Base-by-base conservation (phyloP, 192 early-diverging fungal genomes). In the Mortierella claussenii region DNA sequence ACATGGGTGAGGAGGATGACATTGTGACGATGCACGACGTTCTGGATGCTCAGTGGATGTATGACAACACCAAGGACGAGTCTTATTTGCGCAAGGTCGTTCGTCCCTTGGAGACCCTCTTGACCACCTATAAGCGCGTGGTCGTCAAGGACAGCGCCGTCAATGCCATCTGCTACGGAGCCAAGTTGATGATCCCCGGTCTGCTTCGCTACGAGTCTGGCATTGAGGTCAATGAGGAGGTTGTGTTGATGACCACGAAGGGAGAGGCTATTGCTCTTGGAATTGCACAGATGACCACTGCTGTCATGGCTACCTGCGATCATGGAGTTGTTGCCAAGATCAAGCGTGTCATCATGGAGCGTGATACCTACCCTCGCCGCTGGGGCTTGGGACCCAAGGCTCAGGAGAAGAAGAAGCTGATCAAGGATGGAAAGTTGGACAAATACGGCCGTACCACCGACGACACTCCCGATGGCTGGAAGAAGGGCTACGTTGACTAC, bases 261-360 rank as follows among this genome's bases (percentile, higher is more conserved):
- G 97, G 97, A 62, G 97, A 99, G 79, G 97, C 97, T 34, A 97
- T 99, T 69, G 97, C 97, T 18, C 85, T 99, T 18, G 96, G 90
- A 53, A 94, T 96, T 78, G 96, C 96, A 12, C 90, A 93, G 80
- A 99, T 99, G 97, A 95, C 92, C 40, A 99, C 97, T 1, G 92
- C 95, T 27, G 95, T 96, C 46, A 97, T 99, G 96, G 95, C 92
- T 30, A 92, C 95, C 8, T 94, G 92, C 83, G 95, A 97, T 68
- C 95, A 97, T 73, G 95, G 95, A 47, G 96, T 98, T 15, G 96
- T 99, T 58, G 96, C 97, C 74, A 97, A 97, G 88, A 97, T 99
- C 79, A 99, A 99, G 92, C 92, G 97, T 70, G 97, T 99, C 30
- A 98, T 99, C 62, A 99, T 99, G 97, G 97, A 99, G 83, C 92